Conservation (phyloP, 768 basidiomycete genomes). For the Suillus subluteus region DNA sequence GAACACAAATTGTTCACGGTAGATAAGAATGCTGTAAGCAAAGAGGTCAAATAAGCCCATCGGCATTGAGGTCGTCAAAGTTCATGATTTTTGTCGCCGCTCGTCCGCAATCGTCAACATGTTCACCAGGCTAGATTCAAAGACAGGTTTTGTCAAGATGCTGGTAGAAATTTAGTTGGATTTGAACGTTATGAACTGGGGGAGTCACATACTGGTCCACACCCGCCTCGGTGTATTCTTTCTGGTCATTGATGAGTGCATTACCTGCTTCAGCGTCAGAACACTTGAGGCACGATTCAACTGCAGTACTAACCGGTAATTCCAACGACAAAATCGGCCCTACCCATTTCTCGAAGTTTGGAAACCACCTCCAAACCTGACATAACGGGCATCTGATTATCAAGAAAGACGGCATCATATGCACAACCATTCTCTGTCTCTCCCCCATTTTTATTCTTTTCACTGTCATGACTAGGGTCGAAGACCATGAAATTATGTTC, state of each 20-base stretch:
- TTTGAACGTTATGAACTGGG: background rate
- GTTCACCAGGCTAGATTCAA: slow-evolving; percentile 52
- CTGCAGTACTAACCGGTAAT: slow-evolving; percentile 58
- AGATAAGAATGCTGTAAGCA: background rate
- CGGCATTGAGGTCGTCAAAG: background rate
- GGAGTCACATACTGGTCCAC: slow-evolving; percentile 63
- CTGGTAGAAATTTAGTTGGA: slow-evolving; percentile 36
- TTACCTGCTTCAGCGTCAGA: slow-evolving; percentile 46
- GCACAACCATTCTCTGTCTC: slow-evolving; percentile 6
- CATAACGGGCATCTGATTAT: slow-evolving; percentile 86
- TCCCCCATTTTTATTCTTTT: background rate
- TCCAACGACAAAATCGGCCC: slow-evolving; percentile 81
- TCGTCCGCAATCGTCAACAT: slow-evolving; percentile 48
- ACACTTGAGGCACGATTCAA: background rate
- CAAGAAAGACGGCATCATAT: slow-evolving; percentile 55
- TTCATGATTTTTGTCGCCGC: slow-evolving; percentile 30
- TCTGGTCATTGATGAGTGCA: slow-evolving; percentile 62
- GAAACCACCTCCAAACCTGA: slow-evolving; percentile 71
- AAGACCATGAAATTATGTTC: slow-evolving; percentile 19
- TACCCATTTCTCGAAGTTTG: slow-evolving; percentile 64
- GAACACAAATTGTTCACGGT: background rate
- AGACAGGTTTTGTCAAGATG: slow-evolving; percentile 80
- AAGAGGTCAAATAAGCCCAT: background rate
- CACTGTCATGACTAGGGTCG: background rate
- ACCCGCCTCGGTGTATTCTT: slow-evolving; percentile 75